Percentiles rank a stretch among this genome's conserved stretches.
These are phyloP conservation scores for Vitis labrusca DNA, from an alignment of 164 flowering plant genomes.

Conservation along the genomic window DNA sequence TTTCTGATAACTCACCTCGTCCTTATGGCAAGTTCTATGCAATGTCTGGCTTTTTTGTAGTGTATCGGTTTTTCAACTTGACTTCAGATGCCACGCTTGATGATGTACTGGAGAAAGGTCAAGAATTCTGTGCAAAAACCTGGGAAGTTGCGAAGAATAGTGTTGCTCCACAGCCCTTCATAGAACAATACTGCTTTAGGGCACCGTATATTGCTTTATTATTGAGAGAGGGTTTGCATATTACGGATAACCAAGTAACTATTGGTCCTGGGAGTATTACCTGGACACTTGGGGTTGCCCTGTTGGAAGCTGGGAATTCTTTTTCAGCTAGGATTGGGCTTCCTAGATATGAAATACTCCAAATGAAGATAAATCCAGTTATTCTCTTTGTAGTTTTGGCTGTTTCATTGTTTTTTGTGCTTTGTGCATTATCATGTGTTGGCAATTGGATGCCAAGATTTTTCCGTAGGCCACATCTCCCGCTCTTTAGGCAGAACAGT, in stretches of 20 bases:
- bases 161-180: conserved; percentile 90
- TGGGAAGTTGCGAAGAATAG: conserved; percentile 86
- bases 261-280: conserved; percentile 97
- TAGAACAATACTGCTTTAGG: conserved; percentile 97
- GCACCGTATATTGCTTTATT: conserved; percentile 84
- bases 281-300: conserved; percentile 97
- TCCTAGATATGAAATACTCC: conserved; percentile 43
- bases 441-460: conserved; percentile 63
- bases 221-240: conserved; percentile 90
- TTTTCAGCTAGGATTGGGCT: conserved; percentile 42
- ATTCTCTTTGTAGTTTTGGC: conserved; percentile 49
- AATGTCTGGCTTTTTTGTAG: conserved; percentile 95
- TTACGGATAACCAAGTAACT: conserved; percentile 59
- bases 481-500: conserved; percentile 69
- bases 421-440: conserved; percentile 63
- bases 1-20: conserved; percentile 53
- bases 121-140: conserved; percentile 68
- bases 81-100: conserved; percentile 75
- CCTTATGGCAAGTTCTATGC: conserved; percentile 86
- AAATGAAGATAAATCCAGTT: conserved; percentile 55
- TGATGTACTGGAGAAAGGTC: conserved; percentile 84
- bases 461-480: conserved; percentile 63
- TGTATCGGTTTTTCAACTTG: conserved; percentile 86
- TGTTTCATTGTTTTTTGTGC: conserved; percentile 48
- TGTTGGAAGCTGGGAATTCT: conserved; percentile 75